Conservation (phyloP, 306 rosid genomes). For the Casuarina glauca region DNA sequence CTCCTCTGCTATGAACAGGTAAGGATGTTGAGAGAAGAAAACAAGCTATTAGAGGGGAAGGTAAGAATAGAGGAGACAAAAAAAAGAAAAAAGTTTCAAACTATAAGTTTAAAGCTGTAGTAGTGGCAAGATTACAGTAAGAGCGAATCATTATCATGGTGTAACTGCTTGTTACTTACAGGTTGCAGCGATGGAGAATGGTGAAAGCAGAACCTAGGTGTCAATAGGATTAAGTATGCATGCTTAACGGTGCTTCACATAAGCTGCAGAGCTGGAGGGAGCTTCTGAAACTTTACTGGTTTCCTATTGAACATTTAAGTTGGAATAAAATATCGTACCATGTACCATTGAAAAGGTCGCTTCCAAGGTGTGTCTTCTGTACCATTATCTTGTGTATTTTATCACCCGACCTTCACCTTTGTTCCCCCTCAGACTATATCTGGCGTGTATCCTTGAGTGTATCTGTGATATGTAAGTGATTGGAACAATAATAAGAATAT, state of each 20-base stretch:
- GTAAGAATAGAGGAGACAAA: neutral
- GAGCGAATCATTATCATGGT: neutral
- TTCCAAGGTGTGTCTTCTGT: neutral
- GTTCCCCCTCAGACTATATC: neutral
- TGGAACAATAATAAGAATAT: too few relatives aligned
- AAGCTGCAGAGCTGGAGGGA: neutral
- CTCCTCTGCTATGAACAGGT: neutral
- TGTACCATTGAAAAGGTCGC: neutral
- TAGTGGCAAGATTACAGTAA: neutral
- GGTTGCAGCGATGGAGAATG: slow-evolving; percentile 19
- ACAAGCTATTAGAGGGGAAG: slow-evolving; percentile 18
- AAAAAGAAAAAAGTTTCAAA: neutral
- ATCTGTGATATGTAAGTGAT: too few relatives aligned
- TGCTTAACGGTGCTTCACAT: neutral
- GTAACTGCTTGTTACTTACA: slow-evolving; percentile 18
- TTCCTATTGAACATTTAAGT: neutral
- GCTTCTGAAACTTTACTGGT: neutral
- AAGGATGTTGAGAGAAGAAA: slow-evolving; percentile 18
- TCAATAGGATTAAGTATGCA: neutral
- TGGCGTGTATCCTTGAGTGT: neutral
- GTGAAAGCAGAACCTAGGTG: neutral
- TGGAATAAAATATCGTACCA: neutral
- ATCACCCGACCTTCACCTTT: neutral
- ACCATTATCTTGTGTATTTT: neutral
- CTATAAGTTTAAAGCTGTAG: neutral